Base-by-base conservation (phyloP, 805 yeast species). In the Wickerhamiella brachini region DNA sequence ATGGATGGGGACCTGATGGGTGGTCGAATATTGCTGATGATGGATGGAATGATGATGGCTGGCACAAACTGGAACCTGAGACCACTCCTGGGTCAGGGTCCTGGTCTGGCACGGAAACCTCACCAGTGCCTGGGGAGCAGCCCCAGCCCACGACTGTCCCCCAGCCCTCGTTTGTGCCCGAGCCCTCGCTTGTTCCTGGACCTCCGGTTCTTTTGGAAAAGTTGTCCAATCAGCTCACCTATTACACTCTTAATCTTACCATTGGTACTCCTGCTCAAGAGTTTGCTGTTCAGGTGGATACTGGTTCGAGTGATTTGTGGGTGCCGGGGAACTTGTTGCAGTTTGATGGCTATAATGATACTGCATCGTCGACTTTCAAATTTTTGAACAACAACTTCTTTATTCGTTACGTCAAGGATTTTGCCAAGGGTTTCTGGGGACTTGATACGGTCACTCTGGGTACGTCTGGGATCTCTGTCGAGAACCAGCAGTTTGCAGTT, bases 401-500 rank as follows among this genome's bases (percentile, higher is more conserved):
- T 13, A 65, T 66, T 39, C 57, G 54, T 21, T 66, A 66, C 49
- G 66, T 71, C 41, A 82, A 79, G 57, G 68, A 68, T 23, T 71
- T 65, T 53, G 82, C 81, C 5, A 59, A 59, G 21, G 85, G 85
- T 12, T 58, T 53, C 38, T 80, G 80, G 79, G 93, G 83, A 10
- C 65, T 70, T 43, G 95, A 87, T 59, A 67, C 68, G 46, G 73
- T 87, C 3, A 57, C 60, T 1, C 60, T 85, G 49, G 77, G 79
- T 49, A 75, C 72, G 48, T 41, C 50, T 10, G 44, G 45, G 38
- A 49, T 49, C 17, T 64, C 73, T 15, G 70, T 83, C 13, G 54
- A 69, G 0, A 67, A 71, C 52, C 66, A 83, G 44, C 78, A 85
- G n/a, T 76, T 87, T 64, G 95, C 90, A 1, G 78, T 87, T 23